Base-by-base conservation (phyloP, 345 rosid species). In the Dipteronia sinensis region DNA sequence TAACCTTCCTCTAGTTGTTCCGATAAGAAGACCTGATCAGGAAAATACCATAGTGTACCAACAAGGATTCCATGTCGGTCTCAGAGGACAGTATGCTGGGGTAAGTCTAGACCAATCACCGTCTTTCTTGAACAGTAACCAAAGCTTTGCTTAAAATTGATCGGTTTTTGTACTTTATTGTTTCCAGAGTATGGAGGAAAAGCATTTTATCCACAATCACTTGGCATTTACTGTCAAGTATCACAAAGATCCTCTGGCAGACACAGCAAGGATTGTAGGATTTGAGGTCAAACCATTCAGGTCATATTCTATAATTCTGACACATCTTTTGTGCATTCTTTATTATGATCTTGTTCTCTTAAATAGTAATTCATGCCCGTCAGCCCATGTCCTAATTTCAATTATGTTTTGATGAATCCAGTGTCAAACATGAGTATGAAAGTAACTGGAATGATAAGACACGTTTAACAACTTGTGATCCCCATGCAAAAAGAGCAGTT, bases 221-320 rank as follows among this genome's bases (percentile, higher is more conserved):
- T 81, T 93, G 69, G 69, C 91, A 23, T 93, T 95, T 71, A 90
- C 88, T 19, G 92, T 95, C 79, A 90, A 85, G 71, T 90, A 71
- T 82, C 98, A 95, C 84, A 89, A 84, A 86, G 97, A 95, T 80
- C 64, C 74, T 59, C 83, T 63, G 77, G 80, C 89, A 2, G 92
- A 92, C 76, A 69, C 90, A 13, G 85, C 97, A 16, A 89, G 97
- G 77, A 93, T 95, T 67, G 97, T 95, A 1, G 98, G 98, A 6
- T 95, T 95, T 87, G 98, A 95, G 77, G 97, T 92, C 85, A 87
- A 87, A 80, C 98, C 98, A 53, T 93, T 81, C 97, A 94, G 98
- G 97, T 94, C 29, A 27, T 22, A 5, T 31, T 62, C 15, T 72
- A 10, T 77, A 38, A 55, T 49, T 70, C 62, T 70, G 67, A 59